Base-by-base conservation (phyloP, 352 stramenopile species). In the Nothophytophthora sp. region DNA sequence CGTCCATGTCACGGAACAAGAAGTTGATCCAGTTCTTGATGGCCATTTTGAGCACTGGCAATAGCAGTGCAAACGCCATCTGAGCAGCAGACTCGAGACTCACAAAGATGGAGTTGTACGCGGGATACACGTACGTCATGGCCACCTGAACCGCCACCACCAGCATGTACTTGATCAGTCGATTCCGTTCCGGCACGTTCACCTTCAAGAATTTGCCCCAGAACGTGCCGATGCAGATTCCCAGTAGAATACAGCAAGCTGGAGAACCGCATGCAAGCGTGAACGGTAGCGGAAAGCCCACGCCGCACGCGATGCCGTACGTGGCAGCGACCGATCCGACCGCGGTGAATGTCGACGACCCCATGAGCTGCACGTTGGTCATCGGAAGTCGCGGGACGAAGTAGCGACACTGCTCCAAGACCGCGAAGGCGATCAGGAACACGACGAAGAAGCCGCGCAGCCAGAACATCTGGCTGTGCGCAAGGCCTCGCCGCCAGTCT, bases 41-140 rank as follows among this genome's bases (percentile, higher is more conserved):
- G 6, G 37, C 11, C 1, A 63, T 32, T 41, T 65, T 73, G 28
- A 73, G 33, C 2, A 50, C 11, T 1, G 46, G 37, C 0, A 73
- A 29, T 6, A 73, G 9, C 22, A 67, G 27, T 2, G 51, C 39
- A 11, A 67, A 52, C 7, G 30, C 40, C 1, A 50, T 40, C 42
- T 70, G 60, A 12, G 7, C n/a, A 0, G 19, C 22, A 0, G 51
- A 23, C 8, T 8, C 20, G 8, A 67, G 35, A 9, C 35, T 45
- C 33, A 52, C 29, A 35, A 70, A 67, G 13, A 50, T 41, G 15
- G 56, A 67, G 3, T 55, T 52, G 48, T 58, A 70, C 2, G 48
- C 29, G 19, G 64, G 55, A 33, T 70, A 70, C 4, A 73, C 34
- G 20, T 63, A 51, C 0, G 51, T 45, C 42, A 70, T 53, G 32